Evolutionary conservation across 2,329 filamentous ascomycete species (phyloP), one percentile per base, ranked within the genome.

Genomic region (Pseudopithomyces maydicus): DNA sequence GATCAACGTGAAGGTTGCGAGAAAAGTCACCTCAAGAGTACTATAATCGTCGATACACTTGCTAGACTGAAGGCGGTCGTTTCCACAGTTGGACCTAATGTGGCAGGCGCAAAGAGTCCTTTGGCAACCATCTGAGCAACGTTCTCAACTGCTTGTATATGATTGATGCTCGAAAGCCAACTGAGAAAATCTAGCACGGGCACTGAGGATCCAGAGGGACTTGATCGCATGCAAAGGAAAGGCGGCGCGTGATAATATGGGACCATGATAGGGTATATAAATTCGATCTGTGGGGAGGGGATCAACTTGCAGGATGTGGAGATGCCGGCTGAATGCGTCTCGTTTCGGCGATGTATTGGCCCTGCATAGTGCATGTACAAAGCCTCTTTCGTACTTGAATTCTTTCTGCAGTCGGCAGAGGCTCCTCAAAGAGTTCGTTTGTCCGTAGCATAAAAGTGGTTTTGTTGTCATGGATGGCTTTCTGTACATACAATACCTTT

Each of bases 1-100:
- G 11, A 17, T 41, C 8, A 10, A 1, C 32, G 19, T 15, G 3
- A 22, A n/a, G 38, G 6, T 17, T 32, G 42, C 36, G 22, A 33
- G 46, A 15, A 33, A 52, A 61, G 66, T 52, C 33, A 64, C 59
- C 60, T 53, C n/a, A 62, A 26, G 8, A 52, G 53, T 10, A 70
- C 56, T 17, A 68, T 55, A 11, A 67, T 8, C 10, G 68, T 70
- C 10, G 67, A 69, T 4, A 70, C 15, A 32, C 53, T 52, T 6
- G 67, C 66, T 23, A 70, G 54, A 1, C 55, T 59, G 23, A 66
- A 70, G 1, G 62, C 67, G 10, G 68, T 67, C 29, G 63, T 65
- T 32, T 59, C 46, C 11, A 66, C 54, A 2, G 62, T 67, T 22
- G 64, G 64, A 10, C 66, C 61, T 5, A 71, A 35, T 32, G 58